Conservation (phyloP, 2,329 filamentous ascomycete genomes). For the Mollisiaceae sp. region DNA sequence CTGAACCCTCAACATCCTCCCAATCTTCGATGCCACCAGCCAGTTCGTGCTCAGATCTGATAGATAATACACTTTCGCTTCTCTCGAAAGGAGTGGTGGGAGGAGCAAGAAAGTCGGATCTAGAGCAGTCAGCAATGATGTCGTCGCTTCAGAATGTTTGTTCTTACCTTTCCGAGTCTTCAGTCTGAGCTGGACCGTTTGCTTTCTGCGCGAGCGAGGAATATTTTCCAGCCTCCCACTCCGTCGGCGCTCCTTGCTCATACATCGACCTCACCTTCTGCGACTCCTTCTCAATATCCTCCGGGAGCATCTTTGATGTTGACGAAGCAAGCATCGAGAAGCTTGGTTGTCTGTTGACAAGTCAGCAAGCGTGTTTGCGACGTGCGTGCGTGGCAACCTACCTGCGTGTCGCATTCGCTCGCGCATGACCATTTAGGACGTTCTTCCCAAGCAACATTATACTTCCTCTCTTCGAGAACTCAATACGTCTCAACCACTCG, state of each 20-base stretch:
- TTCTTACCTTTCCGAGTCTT: slow-evolving; percentile 5
- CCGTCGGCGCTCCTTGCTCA: slow-evolving; percentile 35
- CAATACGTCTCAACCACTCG: slow-evolving; percentile 59
- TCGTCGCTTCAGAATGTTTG: background rate
- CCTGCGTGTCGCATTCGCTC: slow-evolving; percentile 35
- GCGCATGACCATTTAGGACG: slow-evolving; percentile 35
- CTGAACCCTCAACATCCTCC: slow-evolving; percentile 64
- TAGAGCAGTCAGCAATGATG: slow-evolving; percentile 29
- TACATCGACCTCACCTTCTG: slow-evolving; percentile 45
- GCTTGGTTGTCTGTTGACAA: slow-evolving; percentile 35
- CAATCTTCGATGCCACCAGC: slow-evolving; percentile 69
- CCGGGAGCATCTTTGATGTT: slow-evolving; percentile 36
- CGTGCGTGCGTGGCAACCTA: slow-evolving; percentile 19
- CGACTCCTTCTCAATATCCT: slow-evolving; percentile 42
- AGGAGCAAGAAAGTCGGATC: slow-evolving; percentile 30
- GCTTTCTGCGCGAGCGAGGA: slow-evolving; percentile 19
- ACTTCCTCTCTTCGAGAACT: slow-evolving; percentile 68
- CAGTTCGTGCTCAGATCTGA: slow-evolving; percentile 50
- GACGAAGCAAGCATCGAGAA: slow-evolving; percentile 39
- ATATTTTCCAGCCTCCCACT: slow-evolving; percentile 36
- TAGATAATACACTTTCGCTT: slow-evolving; percentile 35
- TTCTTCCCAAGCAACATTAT: slow-evolving; percentile 62
- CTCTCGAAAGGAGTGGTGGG: slow-evolving; percentile 24
- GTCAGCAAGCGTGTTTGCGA: slow-evolving; percentile 23
- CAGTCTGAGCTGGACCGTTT: background rate